Evolutionary conservation across 1,284 basidiomycete species (phyloP).

Genomic region (Sparassis latifolia): DNA sequence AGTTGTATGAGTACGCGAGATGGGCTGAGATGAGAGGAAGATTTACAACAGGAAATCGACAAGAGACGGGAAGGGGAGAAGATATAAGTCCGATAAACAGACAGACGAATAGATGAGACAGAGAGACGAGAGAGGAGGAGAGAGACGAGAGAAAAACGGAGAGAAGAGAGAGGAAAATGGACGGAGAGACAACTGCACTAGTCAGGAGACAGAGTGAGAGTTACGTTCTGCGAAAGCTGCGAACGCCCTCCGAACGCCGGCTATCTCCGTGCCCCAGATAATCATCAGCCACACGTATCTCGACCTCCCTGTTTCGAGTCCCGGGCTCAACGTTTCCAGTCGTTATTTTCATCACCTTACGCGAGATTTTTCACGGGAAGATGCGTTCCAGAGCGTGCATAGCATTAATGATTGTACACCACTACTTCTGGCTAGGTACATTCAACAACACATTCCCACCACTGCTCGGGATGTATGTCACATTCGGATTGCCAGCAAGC

Average conservation of each 20-base stretch:
- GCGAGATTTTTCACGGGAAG: not conserved
- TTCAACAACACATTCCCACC: constrained; percentile 79
- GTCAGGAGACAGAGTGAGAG: constrained; percentile 25
- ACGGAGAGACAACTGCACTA: constrained; percentile 32
- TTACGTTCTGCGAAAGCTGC: constrained; percentile 14
- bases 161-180: constrained; percentile 35
- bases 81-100: constrained; percentile 33
- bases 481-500: constrained; percentile 73
- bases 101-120: constrained; percentile 27
- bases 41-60: constrained; percentile 26
- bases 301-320: not conserved
- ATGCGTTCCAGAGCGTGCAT: not conserved
- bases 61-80: constrained; percentile 35
- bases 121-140: constrained; percentile 34
- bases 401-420: not conserved
- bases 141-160: constrained; percentile 32
- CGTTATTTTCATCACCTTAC: not conserved
- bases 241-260: constrained; percentile 14
- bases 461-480: constrained; percentile 82
- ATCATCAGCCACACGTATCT: constrained; percentile 3
- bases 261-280: constrained; percentile 22
- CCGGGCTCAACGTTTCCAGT: not conserved
- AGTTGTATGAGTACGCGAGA: constrained; percentile 9
- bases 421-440: constrained; percentile 58
- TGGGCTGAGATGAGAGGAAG: constrained; percentile 18